These are phyloP conservation scores for Medicago arabica DNA, from an alignment of 306 rosid genomes.

Conservation along the genomic window DNA sequence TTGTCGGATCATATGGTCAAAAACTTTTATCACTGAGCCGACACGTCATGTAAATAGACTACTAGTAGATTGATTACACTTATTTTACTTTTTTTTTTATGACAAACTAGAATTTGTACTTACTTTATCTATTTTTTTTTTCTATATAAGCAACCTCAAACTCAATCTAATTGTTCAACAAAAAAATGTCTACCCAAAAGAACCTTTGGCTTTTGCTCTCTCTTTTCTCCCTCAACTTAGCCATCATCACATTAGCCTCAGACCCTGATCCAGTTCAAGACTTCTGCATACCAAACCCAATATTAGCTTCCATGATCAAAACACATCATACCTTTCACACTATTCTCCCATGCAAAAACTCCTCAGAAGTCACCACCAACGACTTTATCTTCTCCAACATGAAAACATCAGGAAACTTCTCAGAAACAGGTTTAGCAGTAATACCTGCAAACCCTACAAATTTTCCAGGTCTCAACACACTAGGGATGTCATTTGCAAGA, in stretches of 20 bases:
- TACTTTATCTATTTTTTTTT: conserved; percentile 12
- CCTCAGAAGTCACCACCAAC: conserved; percentile 64
- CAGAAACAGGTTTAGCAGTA: conserved; percentile 63
- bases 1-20: not conserved
- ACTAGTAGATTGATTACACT: no score
- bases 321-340: conserved; percentile 36
- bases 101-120: not conserved
- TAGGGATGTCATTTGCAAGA: conserved; percentile 83
- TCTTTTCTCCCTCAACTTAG: conserved; percentile 42
- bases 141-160: conserved; percentile 57
- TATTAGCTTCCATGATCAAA: conserved; percentile 41
- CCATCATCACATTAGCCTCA: conserved; percentile 55
- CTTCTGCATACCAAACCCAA: conserved; percentile 80
- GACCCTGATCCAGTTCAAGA: conserved; percentile 97
- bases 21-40: not conserved
- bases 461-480: conserved; percentile 85
- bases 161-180: conserved; percentile 18
- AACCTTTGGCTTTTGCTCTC: conserved; percentile 40
- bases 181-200: conserved; percentile 52
- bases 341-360: conserved; percentile 75
- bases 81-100: no score
- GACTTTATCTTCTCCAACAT: conserved; percentile 75
- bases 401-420: conserved; percentile 66
- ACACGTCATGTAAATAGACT: not conserved
- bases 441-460: conserved; percentile 58